Evolutionary conservation across 352 stramenopile species (phyloP), one percentile per base, ranked within the genome.

Genomic region (Globisporangium echinulatum): DNA sequence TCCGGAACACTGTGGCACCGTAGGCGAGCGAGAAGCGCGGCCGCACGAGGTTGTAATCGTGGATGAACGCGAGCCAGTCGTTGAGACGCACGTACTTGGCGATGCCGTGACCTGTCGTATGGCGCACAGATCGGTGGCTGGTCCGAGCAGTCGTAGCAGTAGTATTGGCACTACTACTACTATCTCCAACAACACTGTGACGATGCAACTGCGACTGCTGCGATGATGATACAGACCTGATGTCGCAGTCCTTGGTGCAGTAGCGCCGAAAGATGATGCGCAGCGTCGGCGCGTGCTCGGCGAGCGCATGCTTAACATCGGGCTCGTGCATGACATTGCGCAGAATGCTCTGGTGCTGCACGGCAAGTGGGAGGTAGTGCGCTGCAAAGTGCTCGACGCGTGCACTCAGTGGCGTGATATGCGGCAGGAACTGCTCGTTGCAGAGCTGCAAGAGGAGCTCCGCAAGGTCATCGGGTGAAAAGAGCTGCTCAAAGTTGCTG

Each of bases 231-330:
- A 25, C 19, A 25, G 19, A 25, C 9, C 71, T 37, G 11, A 46
- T 9, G 10, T 85, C 77, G 44, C 75, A 79, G 40, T 88, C 77
- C 33, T 88, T 89, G 10, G 77, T 77, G 42, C 74, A 88, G 51
- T 89, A 89, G 13, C 79, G 72, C n/a, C 80, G 80, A 39, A 91
- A 91, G 46, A 91, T 85, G 55, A 72, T 80, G 4, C 75, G 73
- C 14, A 89, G 76, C 14, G 70, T 83, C 50, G 79, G 73, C 1
- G 69, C 63, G 43, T 88, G 77, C 53, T 87, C 82, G 1, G 46
- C 50, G n/a, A 91, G 70, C 14, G 66, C 70, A 15, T 72, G 71
- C 63, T 86, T 86, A 10, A 89, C 68, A 42, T 88, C 77, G 0
- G 61, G 17, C 19, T 69, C 70, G 56, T 85, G 72, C 70, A 87